phyloP scores from a whole-genome alignment of 2,329 filamentous ascomycete species.

The Dactylella cylindrospora region DNA sequence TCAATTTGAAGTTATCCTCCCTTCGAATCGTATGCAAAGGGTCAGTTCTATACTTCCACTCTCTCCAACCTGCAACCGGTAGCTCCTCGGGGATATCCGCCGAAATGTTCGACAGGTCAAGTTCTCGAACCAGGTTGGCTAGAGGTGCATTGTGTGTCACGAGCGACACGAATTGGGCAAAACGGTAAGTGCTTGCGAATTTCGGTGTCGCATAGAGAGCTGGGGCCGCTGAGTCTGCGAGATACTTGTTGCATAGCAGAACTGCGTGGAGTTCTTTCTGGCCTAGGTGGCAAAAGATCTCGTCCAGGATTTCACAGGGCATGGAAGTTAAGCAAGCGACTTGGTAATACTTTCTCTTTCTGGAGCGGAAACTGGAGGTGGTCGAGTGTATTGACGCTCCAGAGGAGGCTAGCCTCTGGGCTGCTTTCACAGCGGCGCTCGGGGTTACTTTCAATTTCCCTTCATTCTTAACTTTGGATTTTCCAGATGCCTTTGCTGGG shows the following conservation, averaged over 20 bases:
- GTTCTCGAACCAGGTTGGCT: constrained; percentile 48
- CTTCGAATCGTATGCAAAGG: constrained; percentile 46
- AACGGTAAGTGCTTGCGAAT: constrained; percentile 49
- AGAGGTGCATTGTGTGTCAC: constrained; percentile 47
- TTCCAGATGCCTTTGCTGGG: constrained; percentile 21
- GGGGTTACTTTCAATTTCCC: constrained; percentile 6
- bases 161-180: constrained; percentile 49
- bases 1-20: constrained; percentile 21
- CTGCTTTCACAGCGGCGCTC: constrained; percentile 28
- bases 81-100: constrained; percentile 44
- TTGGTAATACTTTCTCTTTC: constrained; percentile 48
- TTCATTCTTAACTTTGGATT: constrained; percentile 31
- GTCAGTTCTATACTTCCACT: constrained; percentile 49
- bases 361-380: constrained; percentile 47
- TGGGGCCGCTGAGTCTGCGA: constrained; percentile 47
- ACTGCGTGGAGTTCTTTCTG: constrained; percentile 47
- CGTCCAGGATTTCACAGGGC: constrained; percentile 48
- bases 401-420: constrained; percentile 43
- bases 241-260: constrained; percentile 45
- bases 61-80: constrained; percentile 48
- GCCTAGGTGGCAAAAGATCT: constrained; percentile 48
- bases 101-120: constrained; percentile 45
- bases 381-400: constrained; percentile 46
- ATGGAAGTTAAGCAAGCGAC: constrained; percentile 47
- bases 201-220: constrained; percentile 47